Evolutionary conservation across 148 eudicot genomes (phyloP).

Genomic region (Cornus suecica): DNA sequence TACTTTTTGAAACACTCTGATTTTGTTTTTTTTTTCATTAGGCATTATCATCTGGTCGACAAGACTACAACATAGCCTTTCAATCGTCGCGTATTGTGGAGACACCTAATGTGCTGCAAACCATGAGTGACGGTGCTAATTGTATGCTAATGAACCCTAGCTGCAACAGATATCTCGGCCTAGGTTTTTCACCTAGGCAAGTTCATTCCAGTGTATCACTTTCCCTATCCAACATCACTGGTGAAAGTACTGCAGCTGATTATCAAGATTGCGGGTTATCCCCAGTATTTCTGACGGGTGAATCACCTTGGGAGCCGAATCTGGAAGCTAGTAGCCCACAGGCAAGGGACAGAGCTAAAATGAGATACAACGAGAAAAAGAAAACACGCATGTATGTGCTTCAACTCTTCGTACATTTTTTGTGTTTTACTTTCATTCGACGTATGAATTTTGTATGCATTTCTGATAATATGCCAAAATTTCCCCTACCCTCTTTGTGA

Average conservation of each 20-base stretch:
- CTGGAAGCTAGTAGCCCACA: conserved; percentile 41
- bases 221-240: conserved; percentile 42
- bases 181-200: conserved; percentile 27
- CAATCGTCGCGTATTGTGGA: conserved; percentile 20
- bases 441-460: neutral
- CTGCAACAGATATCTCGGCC: conserved; percentile 24
- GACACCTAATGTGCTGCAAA: conserved; percentile 32
- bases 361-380: conserved; percentile 72
- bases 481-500: neutral
- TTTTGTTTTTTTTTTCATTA: conserved; percentile 12
- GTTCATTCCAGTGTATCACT: conserved; percentile 34
- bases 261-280: conserved; percentile 61
- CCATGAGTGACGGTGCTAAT: conserved; percentile 27
- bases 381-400: conserved; percentile 53
- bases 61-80: conserved; percentile 25
- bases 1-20: neutral
- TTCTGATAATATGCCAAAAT: neutral
- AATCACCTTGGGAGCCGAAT: conserved; percentile 50
- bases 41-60: conserved; percentile 38
- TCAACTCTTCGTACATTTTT: neutral
- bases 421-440: neutral
- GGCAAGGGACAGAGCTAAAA: conserved; percentile 64
- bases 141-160: conserved; percentile 35
- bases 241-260: conserved; percentile 47
- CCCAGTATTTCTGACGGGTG: conserved; percentile 34